phyloP scores from a whole-genome alignment of 2,329 filamentous ascomycete genomes.

The Apiospora rasikravindrae region DNA sequence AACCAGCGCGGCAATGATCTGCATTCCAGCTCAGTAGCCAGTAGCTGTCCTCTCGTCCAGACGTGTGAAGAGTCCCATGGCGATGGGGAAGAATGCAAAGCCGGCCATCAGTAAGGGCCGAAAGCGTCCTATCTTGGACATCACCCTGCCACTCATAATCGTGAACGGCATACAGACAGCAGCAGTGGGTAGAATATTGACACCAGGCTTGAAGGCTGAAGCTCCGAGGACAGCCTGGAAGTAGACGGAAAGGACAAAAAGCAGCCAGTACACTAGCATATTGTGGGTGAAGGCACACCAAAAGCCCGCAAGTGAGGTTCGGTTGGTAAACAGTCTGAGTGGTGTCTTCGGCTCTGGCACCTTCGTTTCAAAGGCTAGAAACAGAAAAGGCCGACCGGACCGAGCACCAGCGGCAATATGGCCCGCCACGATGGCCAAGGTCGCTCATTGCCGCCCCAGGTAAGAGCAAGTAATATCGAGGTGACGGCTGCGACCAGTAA shows the following conservation, averaged over 20 bases:
- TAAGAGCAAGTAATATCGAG: not conserved
- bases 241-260: conserved; percentile 51
- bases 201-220: conserved; percentile 37
- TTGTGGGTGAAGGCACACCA: conserved; percentile 42
- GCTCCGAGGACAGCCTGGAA: conserved; percentile 47
- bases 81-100: conserved; percentile 39
- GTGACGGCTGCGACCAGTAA: not conserved
- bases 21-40: conserved; percentile 43
- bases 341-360: conserved; percentile 43
- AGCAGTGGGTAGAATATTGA: conserved; percentile 33
- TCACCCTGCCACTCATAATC: conserved; percentile 28
- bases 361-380: conserved; percentile 29
- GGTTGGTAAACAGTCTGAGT: conserved; percentile 47
- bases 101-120: conserved; percentile 33
- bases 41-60: conserved; percentile 39
- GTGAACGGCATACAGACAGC: conserved; percentile 29
- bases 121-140: conserved; percentile 35
- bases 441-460: not conserved
- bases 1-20: conserved; percentile 43
- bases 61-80: conserved; percentile 43
- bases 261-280: conserved; percentile 41
- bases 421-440: not conserved
- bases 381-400: conserved; percentile 26
- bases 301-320: conserved; percentile 40
- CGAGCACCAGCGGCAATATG: not conserved